A percentile compares a stretch with the other conserved stretches of the same genome.
phyloP scores from a whole-genome alignment of 306 rosid genomes.

The Arachis stenosperma region DNA sequence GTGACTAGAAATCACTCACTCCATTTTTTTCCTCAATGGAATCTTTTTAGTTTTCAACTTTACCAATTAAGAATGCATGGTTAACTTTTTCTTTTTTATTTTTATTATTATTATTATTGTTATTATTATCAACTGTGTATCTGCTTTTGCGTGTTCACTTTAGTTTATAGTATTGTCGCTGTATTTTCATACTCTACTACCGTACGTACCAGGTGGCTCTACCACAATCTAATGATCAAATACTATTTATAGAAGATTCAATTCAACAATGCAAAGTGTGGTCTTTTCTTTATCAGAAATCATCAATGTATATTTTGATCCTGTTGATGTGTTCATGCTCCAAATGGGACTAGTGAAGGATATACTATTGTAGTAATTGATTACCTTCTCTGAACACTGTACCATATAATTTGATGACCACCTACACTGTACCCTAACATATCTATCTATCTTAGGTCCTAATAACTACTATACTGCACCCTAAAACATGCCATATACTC shows the following conservation, averaged over 20 bases:
- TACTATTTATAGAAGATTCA: neutral
- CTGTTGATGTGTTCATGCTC: slow-evolving; percentile 9
- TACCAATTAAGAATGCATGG: neutral
- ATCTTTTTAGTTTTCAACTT: slow-evolving; percentile 1
- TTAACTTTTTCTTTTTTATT: slow-evolving; percentile 11
- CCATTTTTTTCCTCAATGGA: slow-evolving; percentile 14
- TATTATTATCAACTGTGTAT: no score
- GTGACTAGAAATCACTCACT: slow-evolving; percentile 2
- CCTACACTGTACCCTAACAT: neutral
- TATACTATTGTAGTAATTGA: slow-evolving; percentile 4
- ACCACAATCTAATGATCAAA: neutral
- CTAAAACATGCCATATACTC: no score
- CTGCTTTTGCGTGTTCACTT: slow-evolving; percentile 4
- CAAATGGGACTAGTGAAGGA: slow-evolving; percentile 12
- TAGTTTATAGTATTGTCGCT: neutral
- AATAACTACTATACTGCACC: no score
- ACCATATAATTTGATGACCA: neutral
- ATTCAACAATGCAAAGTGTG: neutral
- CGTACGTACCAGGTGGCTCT: neutral
- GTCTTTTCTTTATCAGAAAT: slow-evolving; percentile 2
- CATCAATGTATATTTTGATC: slow-evolving; percentile 5
- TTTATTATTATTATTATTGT: no score
- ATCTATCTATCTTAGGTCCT: no score
- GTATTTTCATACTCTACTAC: neutral
- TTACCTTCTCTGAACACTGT: neutral